phyloP scores from a whole-genome alignment of 2,329 filamentous ascomycete species.

The Xenoacremonium recifei region DNA sequence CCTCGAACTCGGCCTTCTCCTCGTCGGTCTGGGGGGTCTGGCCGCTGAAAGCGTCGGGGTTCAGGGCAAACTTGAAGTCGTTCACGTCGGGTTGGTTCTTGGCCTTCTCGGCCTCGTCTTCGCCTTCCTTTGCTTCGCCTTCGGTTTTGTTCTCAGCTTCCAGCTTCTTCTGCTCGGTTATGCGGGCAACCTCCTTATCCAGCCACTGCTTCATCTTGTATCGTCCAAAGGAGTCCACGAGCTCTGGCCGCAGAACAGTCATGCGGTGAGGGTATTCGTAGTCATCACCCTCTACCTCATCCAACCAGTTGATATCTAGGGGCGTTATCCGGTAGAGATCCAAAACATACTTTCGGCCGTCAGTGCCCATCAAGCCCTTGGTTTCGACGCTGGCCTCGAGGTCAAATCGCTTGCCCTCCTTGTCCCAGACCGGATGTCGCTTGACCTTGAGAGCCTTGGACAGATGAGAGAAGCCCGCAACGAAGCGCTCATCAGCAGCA shows the following conservation, averaged over 20 bases:
- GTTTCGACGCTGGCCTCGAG: slow-evolving; percentile 96
- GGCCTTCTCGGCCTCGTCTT: slow-evolving; percentile 10
- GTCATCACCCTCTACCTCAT: slow-evolving; percentile 59
- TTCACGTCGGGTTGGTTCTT: slow-evolving; percentile 76
- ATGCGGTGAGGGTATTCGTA: slow-evolving; percentile 87
- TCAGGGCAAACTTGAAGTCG: slow-evolving; percentile 83
- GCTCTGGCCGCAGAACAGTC: slow-evolving; percentile 87
- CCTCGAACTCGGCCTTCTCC: slow-evolving; percentile 78
- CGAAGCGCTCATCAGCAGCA: slow-evolving; percentile 84
- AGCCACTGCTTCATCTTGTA: slow-evolving; percentile 88
- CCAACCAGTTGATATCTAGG: slow-evolving; percentile 86
- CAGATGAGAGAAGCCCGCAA: slow-evolving; percentile 80
- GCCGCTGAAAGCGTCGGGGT: slow-evolving; percentile 93
- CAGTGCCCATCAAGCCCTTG: slow-evolving; percentile 94
- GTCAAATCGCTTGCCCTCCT: slow-evolving; percentile 85
- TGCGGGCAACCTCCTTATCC: slow-evolving; percentile 70
- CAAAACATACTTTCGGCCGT: slow-evolving; percentile 95
- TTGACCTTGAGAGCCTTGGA: slow-evolving; percentile 90
- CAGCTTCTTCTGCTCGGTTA: slow-evolving; percentile 37
- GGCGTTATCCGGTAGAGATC: slow-evolving; percentile 95
- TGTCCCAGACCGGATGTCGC: slow-evolving; percentile 96
- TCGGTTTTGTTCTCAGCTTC: slow-evolving; percentile 30
- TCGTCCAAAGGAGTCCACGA: slow-evolving; percentile 83
- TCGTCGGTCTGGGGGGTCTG: slow-evolving; percentile 86
- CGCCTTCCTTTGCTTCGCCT: slow-evolving; percentile 32